phyloP scores from a whole-genome alignment of 23 red algal genomes.

The Gracilaria gracilis region DNA sequence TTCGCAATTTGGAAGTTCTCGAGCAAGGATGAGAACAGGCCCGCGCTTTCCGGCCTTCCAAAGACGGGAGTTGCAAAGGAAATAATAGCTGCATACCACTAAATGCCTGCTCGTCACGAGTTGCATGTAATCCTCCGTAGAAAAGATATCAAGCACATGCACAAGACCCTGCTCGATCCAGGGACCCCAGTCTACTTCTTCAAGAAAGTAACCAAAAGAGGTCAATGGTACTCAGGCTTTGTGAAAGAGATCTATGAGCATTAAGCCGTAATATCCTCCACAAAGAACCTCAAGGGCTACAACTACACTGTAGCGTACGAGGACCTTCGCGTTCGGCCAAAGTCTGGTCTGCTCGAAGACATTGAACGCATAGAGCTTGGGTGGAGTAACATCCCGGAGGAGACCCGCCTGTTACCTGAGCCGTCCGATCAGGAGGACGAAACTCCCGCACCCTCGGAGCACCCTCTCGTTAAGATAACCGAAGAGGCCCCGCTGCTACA shows the following conservation, averaged over 20 bases:
- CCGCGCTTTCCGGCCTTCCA: not conserved
- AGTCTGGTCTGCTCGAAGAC: too few species aligned
- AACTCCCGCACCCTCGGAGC: too few species aligned
- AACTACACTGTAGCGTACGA: not conserved
- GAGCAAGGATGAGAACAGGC: not conserved
- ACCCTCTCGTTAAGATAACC: too few species aligned
- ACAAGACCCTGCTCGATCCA: not conserved
- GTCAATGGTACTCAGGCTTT: slow-evolving; percentile 8
- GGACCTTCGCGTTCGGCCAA: not conserved
- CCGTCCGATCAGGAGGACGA: too few species aligned
- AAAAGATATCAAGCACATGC: not conserved
- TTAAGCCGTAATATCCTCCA: not conserved
- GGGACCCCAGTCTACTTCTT: slow-evolving; percentile 15
- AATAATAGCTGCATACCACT: not conserved
- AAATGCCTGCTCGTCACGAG: slow-evolving; percentile 13
- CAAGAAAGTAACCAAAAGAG: not conserved
- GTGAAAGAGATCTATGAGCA: not conserved
- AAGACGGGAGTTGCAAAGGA: not conserved
- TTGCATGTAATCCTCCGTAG: not conserved
- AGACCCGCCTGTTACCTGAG: too few species aligned
- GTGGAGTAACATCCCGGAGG: too few species aligned
- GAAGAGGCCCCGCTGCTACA: too few species aligned
- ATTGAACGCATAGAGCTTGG: too few species aligned
- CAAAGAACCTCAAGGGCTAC: not conserved
- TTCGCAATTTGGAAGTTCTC: not conserved